Evolutionary conservation across 2,329 filamentous ascomycete genomes (phyloP), one percentile per base, ranked within the genome.

Genomic region (Diaporthe citri): DNA sequence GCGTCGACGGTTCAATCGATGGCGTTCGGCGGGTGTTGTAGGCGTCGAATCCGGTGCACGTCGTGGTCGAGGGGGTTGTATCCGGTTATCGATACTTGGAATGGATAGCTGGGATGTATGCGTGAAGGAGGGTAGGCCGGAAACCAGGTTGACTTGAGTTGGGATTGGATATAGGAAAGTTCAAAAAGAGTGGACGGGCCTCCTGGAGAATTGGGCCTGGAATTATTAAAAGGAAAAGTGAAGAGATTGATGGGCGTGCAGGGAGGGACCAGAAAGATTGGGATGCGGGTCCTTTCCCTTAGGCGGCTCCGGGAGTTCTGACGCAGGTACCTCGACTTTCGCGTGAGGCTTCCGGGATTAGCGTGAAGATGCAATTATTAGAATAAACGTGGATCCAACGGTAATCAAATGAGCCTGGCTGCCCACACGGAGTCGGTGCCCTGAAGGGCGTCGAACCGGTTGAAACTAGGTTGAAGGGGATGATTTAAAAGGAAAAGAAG

Each of bases 241-340:
- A 76, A 76, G 75, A 76, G 69, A 75, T 77, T 76, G 71, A 76
- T 76, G 74, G 67, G 71, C 71, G 64, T 72, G 66, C 74, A 76
- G 76, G 76, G 76, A 77, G 74, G 76, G 76, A 77, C 76, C 76
- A 77, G 73, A 75, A 75, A 77, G 74, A 76, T 77, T 77, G 76
- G 71, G 76, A 73, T 75, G 74, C 74, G 76, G 76, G 74, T 76
- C 76, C 74, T 70, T 69, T 73, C 75, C 74, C 74, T 76, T 77
- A 72, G 71, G 74, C 71, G 74, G 74, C 74, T 74, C 76, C 74
- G 76, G 75, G 71, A 76, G 72, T 72, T 77, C 64, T 74, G 76
- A 74, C 72, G 71, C 74, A 74, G 74, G 75, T 76, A 76, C 75
- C 48, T 66, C 60, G 74, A 75, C 66, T 60, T 74, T 76, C 67